Evolutionary conservation across 192 early-diverging fungal genomes (phyloP).

Genomic region (Linnemannia elongata): DNA sequence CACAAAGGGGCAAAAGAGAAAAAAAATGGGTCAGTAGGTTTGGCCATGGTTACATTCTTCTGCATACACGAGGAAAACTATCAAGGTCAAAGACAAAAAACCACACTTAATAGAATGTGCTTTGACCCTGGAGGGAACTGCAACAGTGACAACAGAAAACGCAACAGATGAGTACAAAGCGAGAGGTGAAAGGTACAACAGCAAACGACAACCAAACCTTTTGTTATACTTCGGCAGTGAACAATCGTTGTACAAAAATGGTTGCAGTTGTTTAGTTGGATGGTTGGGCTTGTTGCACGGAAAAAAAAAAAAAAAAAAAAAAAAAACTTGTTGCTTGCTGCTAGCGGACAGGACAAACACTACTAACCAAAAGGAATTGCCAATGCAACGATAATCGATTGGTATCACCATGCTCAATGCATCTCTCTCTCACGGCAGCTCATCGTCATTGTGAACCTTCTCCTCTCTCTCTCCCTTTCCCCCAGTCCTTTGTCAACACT

Average conservation of each 20-base stretch:
- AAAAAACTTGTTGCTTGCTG: not conserved
- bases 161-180: not conserved
- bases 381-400: constrained; percentile 11
- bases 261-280: not conserved
- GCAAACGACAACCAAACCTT: no score
- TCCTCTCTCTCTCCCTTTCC: not conserved
- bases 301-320: no score
- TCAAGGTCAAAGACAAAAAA: not conserved
- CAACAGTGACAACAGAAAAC: not conserved
- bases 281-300: not conserved
- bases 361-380: not conserved
- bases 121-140: not conserved
- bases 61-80: not conserved
- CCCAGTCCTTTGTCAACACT: not conserved
- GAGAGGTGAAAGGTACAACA: not conserved
- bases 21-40: not conserved
- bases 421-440: not conserved
- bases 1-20: no score
- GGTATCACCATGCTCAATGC: not conserved
- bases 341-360: not conserved
- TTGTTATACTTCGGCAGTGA: no score
- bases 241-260: no score
- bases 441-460: not conserved
- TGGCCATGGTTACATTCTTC: not conserved
- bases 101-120: not conserved